Conservation (phyloP, 768 basidiomycete species). For the Grammothele lineata region DNA sequence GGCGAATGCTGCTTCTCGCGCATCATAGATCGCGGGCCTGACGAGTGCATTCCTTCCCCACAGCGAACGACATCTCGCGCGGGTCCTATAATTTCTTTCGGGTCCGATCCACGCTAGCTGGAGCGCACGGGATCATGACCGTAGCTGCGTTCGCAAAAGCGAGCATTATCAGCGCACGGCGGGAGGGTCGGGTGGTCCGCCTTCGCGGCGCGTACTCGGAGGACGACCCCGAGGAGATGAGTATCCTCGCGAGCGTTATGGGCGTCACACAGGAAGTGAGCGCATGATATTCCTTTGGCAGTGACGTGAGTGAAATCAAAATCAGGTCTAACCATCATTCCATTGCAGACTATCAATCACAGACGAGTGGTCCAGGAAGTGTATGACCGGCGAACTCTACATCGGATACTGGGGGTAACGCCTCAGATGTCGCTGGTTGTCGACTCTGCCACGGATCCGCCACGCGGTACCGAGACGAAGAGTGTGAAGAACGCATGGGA, state of each 20-base stretch:
- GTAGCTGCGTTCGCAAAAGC: slow-evolving; percentile 65
- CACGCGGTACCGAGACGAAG: slow-evolving; percentile 15
- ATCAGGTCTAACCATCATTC: slow-evolving; percentile 9
- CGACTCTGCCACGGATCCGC: slow-evolving; percentile 4
- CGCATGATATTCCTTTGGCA: too few species aligned
- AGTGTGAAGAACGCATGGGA: slow-evolving; percentile 37
- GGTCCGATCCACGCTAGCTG: slow-evolving; percentile 80
- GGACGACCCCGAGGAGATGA: slow-evolving; percentile 63
- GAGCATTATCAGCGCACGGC: slow-evolving; percentile 55
- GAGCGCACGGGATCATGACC: slow-evolving; percentile 76
- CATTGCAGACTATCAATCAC: slow-evolving; percentile 59
- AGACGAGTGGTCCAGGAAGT: slow-evolving; percentile 66
- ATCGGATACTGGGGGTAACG: slow-evolving; percentile 49
- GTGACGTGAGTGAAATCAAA: background rate
- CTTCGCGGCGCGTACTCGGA: slow-evolving; percentile 34
- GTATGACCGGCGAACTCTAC: slow-evolving; percentile 55
- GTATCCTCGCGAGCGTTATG: slow-evolving; percentile 75
- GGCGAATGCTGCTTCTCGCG: background rate
- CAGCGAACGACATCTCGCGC: slow-evolving; percentile 91
- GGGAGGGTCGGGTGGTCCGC: slow-evolving; percentile 42
- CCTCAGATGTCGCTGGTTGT: slow-evolving; percentile 15
- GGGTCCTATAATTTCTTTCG: slow-evolving; percentile 82
- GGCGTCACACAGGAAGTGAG: slow-evolving; percentile 80
- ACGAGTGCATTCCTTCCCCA: background rate
- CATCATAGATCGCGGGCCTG: background rate